Base-by-base conservation (phyloP, 2,329 filamentous ascomycete species). In the Sporothrix inflata region DNA sequence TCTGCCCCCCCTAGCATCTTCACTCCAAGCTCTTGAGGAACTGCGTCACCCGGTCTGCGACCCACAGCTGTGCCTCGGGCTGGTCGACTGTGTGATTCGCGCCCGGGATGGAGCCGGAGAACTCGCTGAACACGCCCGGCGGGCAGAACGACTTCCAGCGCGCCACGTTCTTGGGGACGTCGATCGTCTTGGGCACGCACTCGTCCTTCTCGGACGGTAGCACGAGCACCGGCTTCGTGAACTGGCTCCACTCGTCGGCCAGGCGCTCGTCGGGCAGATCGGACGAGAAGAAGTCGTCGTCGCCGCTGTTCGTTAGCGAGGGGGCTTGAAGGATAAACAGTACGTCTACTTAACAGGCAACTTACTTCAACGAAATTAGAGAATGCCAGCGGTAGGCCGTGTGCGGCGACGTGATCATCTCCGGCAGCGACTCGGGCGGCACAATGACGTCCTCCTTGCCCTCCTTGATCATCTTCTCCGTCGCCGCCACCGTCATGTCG, bases 221-320 rank as follows among this genome's bases (percentile, higher is more conserved):
- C 21, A 92, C 88, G 75, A 92, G 81, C 0, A 93, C 80, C 1
- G 89, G 87, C 69, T 87, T 85, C 57, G 83, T 82, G 71, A 93
- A 83, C 67, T 82, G 82, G 3, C 89, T 87, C 86, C 95, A 97
- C n/a, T 90, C 91, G 16, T 79, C 79, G 30, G 80, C 78, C 7
- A 94, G 82, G 21, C 85, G 83, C 42, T 87, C 84, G 42, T 85
- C 82, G 0, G 83, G 80, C n/a, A 96, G 82, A 78, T 96, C 92
- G 2, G 89, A 90, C n/a, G 92, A 94, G 82, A 97, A 97, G 78
- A 92, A 93, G 79, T 97, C 94, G 79, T 98, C 94, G 73, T 92
- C 91, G 11, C 91, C 92, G 5, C 89, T 88, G 53, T 49, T 6
- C 12, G 47, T 49, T 49, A 49, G 47, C n/a, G 19, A n/a, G n/a